Conservation (phyloP, 306 rosid species). For the Sechiopsis laciniata region DNA sequence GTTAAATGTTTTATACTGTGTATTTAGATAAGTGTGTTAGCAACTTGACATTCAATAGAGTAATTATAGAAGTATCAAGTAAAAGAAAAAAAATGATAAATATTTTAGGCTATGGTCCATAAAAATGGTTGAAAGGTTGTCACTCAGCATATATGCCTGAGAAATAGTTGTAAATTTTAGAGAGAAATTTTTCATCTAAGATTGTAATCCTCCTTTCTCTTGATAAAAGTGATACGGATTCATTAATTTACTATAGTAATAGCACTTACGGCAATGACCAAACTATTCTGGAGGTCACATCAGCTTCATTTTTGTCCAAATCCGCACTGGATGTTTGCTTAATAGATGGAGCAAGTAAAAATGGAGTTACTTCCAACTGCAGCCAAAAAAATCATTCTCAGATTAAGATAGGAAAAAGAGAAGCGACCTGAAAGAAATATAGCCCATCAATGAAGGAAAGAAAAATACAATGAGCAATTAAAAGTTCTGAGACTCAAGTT, state of each 20-base stretch:
- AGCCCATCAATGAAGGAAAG: background rate
- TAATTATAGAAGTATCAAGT: background rate
- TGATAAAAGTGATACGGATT: constrained; percentile 20
- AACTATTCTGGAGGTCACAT: constrained; percentile 56
- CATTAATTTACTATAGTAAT: constrained; percentile 16
- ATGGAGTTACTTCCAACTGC: constrained; percentile 93
- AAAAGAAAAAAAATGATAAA: background rate
- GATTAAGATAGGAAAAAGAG: constrained; percentile 1
- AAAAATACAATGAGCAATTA: background rate
- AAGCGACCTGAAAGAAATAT: background rate
- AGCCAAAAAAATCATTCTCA: constrained; percentile 27
- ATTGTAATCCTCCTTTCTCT: constrained; percentile 6
- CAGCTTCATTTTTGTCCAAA: constrained; percentile 33
- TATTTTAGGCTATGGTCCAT: background rate
- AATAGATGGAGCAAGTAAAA: constrained; percentile 61
- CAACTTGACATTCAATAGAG: background rate
- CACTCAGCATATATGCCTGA: constrained; percentile 3
- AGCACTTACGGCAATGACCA: constrained; percentile 91
- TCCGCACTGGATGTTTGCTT: constrained; percentile 31
- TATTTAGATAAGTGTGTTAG: background rate
- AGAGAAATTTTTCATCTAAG: background rate
- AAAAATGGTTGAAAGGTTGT: background rate
- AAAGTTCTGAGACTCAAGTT: background rate
- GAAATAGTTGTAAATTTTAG: background rate
- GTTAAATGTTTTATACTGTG: background rate